Percentiles rank a stretch among this genome's conserved stretches.
phyloP scores from a whole-genome alignment of 768 basidiomycete species.

The Lactifluus rugatus region DNA sequence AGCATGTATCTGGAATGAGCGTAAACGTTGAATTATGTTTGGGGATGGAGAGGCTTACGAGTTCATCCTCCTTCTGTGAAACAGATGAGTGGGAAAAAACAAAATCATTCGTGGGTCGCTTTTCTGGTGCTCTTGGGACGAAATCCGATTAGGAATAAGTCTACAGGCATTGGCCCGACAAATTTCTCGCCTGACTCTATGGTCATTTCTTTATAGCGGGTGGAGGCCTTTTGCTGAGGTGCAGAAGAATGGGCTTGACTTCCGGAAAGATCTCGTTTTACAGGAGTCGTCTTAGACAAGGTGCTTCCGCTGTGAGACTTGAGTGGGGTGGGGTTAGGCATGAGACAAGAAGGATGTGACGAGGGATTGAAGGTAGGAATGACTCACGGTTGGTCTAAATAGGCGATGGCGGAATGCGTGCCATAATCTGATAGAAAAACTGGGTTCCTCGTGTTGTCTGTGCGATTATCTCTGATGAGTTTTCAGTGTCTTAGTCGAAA shows the following conservation, averaged over 20 bases:
- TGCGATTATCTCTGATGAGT: not conserved
- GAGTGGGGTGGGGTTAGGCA: too few species aligned
- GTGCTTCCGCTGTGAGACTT: not conserved
- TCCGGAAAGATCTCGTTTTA: not conserved
- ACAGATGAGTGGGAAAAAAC: not conserved
- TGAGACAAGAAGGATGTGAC: not conserved
- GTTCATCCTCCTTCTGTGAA: not conserved
- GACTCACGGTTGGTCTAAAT: not conserved
- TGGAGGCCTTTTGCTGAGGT: not conserved
- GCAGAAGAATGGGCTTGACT: not conserved
- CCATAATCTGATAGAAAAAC: not conserved
- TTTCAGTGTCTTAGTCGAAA: not conserved
- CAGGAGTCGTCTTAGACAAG: not conserved
- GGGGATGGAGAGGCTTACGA: not conserved
- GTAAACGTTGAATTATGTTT: not conserved
- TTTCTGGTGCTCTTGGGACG: not conserved
- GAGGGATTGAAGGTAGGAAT: not conserved
- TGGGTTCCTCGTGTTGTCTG: not conserved
- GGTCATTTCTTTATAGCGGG: not conserved
- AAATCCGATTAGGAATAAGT: not conserved
- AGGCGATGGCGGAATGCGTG: not conserved
- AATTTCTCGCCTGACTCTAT: not conserved
- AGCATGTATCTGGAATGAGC: not conserved
- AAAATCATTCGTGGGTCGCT: not conserved
- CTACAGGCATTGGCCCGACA: conserved; percentile 1